Evolutionary conservation across 2,329 filamentous ascomycete genomes (phyloP), one percentile per base, ranked within the genome.

Genomic region (Chrysosporium queenslandicum): DNA sequence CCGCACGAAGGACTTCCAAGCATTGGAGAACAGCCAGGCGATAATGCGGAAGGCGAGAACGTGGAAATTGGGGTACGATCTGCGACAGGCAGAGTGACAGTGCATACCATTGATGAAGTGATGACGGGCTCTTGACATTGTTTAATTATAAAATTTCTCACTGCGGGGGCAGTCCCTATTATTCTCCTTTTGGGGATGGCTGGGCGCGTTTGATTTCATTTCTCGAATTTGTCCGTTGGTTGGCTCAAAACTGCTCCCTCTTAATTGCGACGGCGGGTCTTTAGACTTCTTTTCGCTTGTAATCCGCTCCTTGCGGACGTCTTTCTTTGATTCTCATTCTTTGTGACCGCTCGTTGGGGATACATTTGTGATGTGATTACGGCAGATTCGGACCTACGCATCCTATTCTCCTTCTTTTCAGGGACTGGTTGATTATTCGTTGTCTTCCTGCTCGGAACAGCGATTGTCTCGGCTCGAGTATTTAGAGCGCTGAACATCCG

Each of bases 1-100:
- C 64, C 66, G 1, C 63, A 63, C 0, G 68, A 71, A 46, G 46
- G 54, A 8, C 56, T 61, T 6, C 58, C 57, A 6, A 61, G 57
- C 46, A 61, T 62, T 37, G 58, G 59, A 8, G 60, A 61, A 48
- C 58, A 61, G 34, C 55, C 58, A n/a, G 56, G 54, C 8, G 49
- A 51, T 45, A 43, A 43, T 27, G 30, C 29, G 20, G 49, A 51
- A 43, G 25, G 37, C 20, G 49, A 51, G 14, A 39, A 18, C 21
- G 11, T n/a, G 4, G 37, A 42, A 27, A 30, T 51, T 5, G 40
- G 34, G 14, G 23, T 39, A 14, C 49, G 39, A 37, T 36, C 40
- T 16, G 30, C 21, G 21, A 27, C 40, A 16, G 14, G 49, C n/a
- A 32, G 25, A 42, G 49, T 41, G 6, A 16, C 46, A 21, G 46